Conservation (phyloP, 176 grass and related monocot genomes). For the Cenchrus americanus region DNA sequence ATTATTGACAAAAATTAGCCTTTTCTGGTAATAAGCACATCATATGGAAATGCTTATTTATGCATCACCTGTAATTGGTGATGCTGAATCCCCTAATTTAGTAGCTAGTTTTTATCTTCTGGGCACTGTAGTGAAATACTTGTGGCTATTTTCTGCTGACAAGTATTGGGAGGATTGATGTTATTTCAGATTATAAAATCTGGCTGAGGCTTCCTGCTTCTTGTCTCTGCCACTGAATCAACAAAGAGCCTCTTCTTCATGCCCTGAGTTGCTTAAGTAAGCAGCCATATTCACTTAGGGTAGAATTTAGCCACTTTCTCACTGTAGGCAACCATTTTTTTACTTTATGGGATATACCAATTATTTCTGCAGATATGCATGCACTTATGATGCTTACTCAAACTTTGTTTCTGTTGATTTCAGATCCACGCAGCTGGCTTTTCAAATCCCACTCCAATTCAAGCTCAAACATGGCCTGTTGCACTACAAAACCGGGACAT, state of each 20-base stretch:
- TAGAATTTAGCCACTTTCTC: constrained; percentile 57
- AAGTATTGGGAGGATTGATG: constrained; percentile 68
- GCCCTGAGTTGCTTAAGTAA: constrained; percentile 89
- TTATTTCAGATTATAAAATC: constrained; percentile 76
- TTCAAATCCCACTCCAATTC: constrained; percentile 85
- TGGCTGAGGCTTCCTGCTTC: constrained; percentile 79
- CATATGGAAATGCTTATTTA: constrained; percentile 31
- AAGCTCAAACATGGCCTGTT: constrained; percentile 97
- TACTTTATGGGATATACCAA: neutral
- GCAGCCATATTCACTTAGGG: constrained; percentile 78
- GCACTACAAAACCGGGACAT: constrained; percentile 89
- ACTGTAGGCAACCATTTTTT: constrained; percentile 18
- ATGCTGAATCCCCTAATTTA: constrained; percentile 51
- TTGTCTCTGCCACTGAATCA: constrained; percentile 88
- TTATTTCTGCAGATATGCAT: neutral
- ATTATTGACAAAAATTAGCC: constrained; percentile 22
- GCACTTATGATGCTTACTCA: constrained; percentile 32
- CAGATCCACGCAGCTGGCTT: constrained; percentile 89
- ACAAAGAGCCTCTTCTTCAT: constrained; percentile 64
- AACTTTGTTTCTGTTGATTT: constrained; percentile 24
- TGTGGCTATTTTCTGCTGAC: constrained; percentile 71
- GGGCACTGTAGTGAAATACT: constrained; percentile 66
- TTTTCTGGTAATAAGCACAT: constrained; percentile 23
- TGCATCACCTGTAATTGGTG: constrained; percentile 41
- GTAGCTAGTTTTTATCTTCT: constrained; percentile 48